Base-by-base conservation (phyloP, 371 early-diverging fungal genomes). In the Syncephalastrum monosporum region DNA sequence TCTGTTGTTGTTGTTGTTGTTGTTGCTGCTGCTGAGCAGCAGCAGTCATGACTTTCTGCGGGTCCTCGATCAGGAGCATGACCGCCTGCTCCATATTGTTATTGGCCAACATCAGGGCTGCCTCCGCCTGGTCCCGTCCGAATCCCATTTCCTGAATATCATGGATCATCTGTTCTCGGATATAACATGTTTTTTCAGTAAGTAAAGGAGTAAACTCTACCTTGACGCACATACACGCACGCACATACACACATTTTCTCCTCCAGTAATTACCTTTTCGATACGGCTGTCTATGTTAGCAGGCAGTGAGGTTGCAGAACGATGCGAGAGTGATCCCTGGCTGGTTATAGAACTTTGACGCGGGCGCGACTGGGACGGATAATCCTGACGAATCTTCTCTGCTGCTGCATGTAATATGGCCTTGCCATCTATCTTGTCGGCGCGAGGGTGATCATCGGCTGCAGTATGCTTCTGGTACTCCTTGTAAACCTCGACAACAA, bases 61-160 rank as follows among this genome's bases (percentile, higher is more conserved):
- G 82, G 19, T 85, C 69, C 33, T 91, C 91, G 12, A 89, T 46
- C 4, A 89, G 74, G 5, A 89, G 59, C 14, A 62, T 71, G 42
- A 89, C 66, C 0, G 91, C 86, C 17, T 79, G 75, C 43, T 89
- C 87, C 74, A 85, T 55, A 51, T 81, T 65, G 14, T 82, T 63
- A 52, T 82, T 82, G 1, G 82, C 60, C 23, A 91, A 69, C 1
- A 71, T 50, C 12, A 88, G 66, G 0, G 91, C 88, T 0, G 84
- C 77, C 42, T 75, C 79, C 15, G 88, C 87, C 53, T 85, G 82
- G n/a, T 82, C 84, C 10, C 65, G 63, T n/a, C 64, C 58, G 48
- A 89, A 91, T 14, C 91, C 90, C 88, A 91, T 87, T 42, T 87
- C 89, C 46, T 78, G 60, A 33, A 89, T 79, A 38, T 74, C 77